Evolutionary conservation across 495 filamentous ascomycete species (phyloP), one percentile per base, ranked within the genome.

Genomic region (Trichoderma asperelloides): DNA sequence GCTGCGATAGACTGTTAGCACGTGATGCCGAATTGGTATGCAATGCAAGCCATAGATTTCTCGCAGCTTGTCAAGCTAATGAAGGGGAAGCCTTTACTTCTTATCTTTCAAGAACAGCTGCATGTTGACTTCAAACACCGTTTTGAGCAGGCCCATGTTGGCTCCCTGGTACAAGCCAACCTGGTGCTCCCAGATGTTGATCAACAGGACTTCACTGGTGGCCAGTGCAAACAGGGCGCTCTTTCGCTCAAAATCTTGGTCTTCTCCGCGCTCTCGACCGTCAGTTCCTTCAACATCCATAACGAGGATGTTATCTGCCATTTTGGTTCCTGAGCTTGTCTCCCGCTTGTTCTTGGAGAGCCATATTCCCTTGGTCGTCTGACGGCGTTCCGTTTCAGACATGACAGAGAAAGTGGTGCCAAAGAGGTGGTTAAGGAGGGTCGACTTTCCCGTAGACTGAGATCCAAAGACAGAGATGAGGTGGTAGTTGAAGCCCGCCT

Each of bases 281-380:
- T 98, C 95, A 13, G 95, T 98, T 71, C 95, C 95, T 77, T 98
- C 95, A 51, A 98, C 95, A 75, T 98, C 95, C 95, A 98, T 98
- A 70, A 98, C 94, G 69, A 98, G 79, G 73, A 98, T 97, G 74
- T 98, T 98, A 66, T 96, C 91, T 71, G 92, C 93, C 94, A 97
- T 97, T 62, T 78, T 76, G 49, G 77, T 74, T 12, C 73, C 74
- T 1, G 73, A 73, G 11, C 72, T 70, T 33, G 69, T 72, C 18
- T 73, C 75, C 63, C 80, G 86, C 79, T 95, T 93, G 74, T 97
- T 97, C 77, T 96, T 96, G 66, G 93, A 96, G 87, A 98, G 87
- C 95, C 95, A 98, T 75, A 98, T 98, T 71, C 95, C 95, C 81
- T 98, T 98, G 47, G 95, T 98, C 0, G 95, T 98, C 81, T 98